Percentiles rank a stretch among this genome's conserved stretches.
Evolutionary conservation across 2,329 filamentous ascomycete species (phyloP).

Genomic region (Hymenoscyphus occultus): DNA sequence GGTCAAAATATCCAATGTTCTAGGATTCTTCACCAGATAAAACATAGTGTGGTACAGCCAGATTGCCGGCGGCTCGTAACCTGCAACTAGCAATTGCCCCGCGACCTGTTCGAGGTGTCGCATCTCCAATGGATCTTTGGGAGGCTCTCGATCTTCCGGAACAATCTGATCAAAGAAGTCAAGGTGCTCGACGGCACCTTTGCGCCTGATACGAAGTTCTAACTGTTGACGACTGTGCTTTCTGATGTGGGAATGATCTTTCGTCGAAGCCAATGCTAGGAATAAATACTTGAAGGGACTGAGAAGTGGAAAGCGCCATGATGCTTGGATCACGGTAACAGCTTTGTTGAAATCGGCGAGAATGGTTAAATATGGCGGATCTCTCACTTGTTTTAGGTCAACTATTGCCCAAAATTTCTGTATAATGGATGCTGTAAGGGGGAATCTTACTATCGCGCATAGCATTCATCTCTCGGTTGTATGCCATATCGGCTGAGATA

Average conservation of each 20-base stretch:
- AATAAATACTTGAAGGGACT: slow-evolving; percentile 4
- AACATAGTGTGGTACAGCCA: slow-evolving; percentile 12
- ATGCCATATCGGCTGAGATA: slow-evolving; percentile 13
- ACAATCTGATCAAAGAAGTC: slow-evolving; percentile 8
- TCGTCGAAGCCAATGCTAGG: background rate
- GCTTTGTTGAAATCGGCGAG: slow-evolving; percentile 3
- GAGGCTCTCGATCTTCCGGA: background rate
- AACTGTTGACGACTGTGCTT: background rate
- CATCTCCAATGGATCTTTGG: slow-evolving; percentile 8
- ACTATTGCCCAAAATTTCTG: background rate
- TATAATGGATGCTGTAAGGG: background rate
- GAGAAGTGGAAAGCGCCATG: slow-evolving; percentile 5
- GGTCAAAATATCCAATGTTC: background rate
- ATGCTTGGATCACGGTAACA: slow-evolving; percentile 1
- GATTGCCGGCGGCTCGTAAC: slow-evolving; percentile 2
- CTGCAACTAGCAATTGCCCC: slow-evolving; percentile 10
- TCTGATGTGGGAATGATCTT: background rate
- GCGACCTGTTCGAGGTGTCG: slow-evolving; percentile 10
- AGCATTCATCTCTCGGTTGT: slow-evolving; percentile 10
- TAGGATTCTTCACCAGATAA: slow-evolving; percentile 8
- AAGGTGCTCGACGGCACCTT: slow-evolving; percentile 4
- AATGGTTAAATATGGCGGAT: background rate
- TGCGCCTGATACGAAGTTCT: background rate
- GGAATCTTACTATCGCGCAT: slow-evolving; percentile 13
- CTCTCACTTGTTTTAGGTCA: background rate